Evolutionary conservation across 2,329 filamentous ascomycete species (phyloP).

Genomic region (Colletotrichum liriopes): DNA sequence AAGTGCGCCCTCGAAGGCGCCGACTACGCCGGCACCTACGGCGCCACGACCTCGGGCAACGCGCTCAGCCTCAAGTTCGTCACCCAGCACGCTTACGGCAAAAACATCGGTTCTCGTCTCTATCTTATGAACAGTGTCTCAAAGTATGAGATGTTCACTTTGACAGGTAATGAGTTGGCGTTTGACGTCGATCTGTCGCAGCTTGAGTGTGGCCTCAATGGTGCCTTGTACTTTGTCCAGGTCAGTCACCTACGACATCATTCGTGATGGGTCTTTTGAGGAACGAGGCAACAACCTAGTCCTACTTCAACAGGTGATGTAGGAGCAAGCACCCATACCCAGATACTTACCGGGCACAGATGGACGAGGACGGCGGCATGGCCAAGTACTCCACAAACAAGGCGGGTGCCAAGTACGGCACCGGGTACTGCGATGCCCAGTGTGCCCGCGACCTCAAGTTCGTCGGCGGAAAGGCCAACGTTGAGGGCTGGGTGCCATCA

Average conservation of each 20-base stretch:
- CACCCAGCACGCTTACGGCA: slow-evolving; percentile 62
- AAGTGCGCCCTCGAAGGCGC: slow-evolving; percentile 70
- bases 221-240: slow-evolving; percentile 73
- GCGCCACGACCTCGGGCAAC: slow-evolving; percentile 67
- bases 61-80: slow-evolving; percentile 68
- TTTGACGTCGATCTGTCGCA: slow-evolving; percentile 78
- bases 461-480: slow-evolving; percentile 62
- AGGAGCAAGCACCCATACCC: neutral
- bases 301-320: neutral
- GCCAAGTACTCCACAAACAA: slow-evolving; percentile 61
- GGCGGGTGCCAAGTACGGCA: slow-evolving; percentile 67
- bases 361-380: slow-evolving; percentile 68
- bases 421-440: slow-evolving; percentile 68
- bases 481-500: slow-evolving; percentile 63
- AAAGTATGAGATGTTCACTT: slow-evolving; percentile 73
- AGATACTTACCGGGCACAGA: slow-evolving; percentile 45
- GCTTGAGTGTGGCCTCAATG: slow-evolving; percentile 77
- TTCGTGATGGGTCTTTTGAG: neutral
- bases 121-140: slow-evolving; percentile 72
- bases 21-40: slow-evolving; percentile 67
- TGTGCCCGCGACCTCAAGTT: slow-evolving; percentile 65
- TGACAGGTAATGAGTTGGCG: slow-evolving; percentile 75
- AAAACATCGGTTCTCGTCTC: slow-evolving; percentile 64
- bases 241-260: slow-evolving; percentile 44
- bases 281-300: no score